Evolutionary conservation across 768 basidiomycete genomes (phyloP).

Genomic region (Kwoniella sp.): DNA sequence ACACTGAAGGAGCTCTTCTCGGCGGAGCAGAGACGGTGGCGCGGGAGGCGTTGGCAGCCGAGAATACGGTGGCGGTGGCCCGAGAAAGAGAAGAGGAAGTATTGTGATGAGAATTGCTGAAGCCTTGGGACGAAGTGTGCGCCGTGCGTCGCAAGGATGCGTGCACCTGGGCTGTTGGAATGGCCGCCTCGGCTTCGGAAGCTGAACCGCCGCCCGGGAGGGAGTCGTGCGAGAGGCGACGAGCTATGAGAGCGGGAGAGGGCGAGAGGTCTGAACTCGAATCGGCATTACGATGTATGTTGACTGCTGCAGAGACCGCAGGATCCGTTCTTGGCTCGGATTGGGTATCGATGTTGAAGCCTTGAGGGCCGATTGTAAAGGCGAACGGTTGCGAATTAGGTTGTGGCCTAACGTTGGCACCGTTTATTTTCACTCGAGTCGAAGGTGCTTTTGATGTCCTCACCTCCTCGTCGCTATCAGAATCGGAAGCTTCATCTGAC

Average conservation of each 20-base stretch:
- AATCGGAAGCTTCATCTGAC: constrained; percentile 19
- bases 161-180: constrained; percentile 3
- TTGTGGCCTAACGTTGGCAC: background rate
- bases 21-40: background rate
- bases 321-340: background rate
- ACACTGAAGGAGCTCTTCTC: background rate
- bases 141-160: background rate
- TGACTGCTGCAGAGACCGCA: background rate
- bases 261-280: constrained; percentile 14
- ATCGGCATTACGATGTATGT: background rate
- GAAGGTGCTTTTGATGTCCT: background rate
- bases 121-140: background rate
- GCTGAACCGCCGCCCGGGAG: constrained; percentile 16
- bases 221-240: constrained; percentile 11
- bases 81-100: background rate
- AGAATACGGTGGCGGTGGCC: background rate
- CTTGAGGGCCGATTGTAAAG: constrained; percentile 27
- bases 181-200: constrained; percentile 20
- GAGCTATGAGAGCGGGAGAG: constrained; percentile 10
- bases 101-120: background rate
- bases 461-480: constrained; percentile 16
- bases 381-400: constrained; percentile 12
- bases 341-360: constrained; percentile 23
- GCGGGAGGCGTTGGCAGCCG: background rate
- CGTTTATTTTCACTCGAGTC: background rate